Base-by-base conservation (phyloP, 306 rosid species). In the Cucurbita ficifolia region DNA sequence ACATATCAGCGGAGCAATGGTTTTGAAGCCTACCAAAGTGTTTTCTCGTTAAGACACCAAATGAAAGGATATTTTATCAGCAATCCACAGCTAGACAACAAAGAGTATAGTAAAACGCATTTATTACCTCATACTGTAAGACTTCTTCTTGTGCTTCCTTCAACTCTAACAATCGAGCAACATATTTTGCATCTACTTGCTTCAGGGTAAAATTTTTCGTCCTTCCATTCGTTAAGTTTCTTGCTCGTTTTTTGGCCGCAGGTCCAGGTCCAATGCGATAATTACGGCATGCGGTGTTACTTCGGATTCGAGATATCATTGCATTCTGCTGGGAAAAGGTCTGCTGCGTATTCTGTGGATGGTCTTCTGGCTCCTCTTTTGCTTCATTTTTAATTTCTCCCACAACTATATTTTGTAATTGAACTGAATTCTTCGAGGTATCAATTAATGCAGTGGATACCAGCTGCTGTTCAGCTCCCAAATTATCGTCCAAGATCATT, bases 111-210 rank as follows among this genome's bases (percentile, higher is more conserved):
- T 42, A 5, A 70, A 21, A 19, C 52, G 45, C 58, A 68, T 36
- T 39, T n/a, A 67, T 65, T 87, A 90, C 98, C 94, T 89, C 97
- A 29, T 75, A 75, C 79, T 76, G 83, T 56, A 90, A 77, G 74
- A 93, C 77, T 88, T 94, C 97, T 75, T 88, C 92, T 71, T 76
- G 90, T 67, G 97, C 97, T 72, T 89, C 96, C 81, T 79, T 82
- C 38, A 93, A 82, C 65, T 84, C 83, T 19, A 94, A 70, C 59
- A 85, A 87, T 62, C 79, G 75, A 81, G 90, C 96, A 38, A 83
- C 87, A 80, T 80, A 77, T 75, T 93, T 88, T 24, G 78, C 93
- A 75, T 93, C 90, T 9, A 90, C 79, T 81, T 88, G 88, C 82
- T 84, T 88, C 74, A 84, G 80, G 22, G 70, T 48, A 71, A 71